Percentiles rank a stretch among this genome's conserved stretches.
Conservation (phyloP, 2,329 filamentous ascomycete species). For the Zopfia rhizophila region DNA sequence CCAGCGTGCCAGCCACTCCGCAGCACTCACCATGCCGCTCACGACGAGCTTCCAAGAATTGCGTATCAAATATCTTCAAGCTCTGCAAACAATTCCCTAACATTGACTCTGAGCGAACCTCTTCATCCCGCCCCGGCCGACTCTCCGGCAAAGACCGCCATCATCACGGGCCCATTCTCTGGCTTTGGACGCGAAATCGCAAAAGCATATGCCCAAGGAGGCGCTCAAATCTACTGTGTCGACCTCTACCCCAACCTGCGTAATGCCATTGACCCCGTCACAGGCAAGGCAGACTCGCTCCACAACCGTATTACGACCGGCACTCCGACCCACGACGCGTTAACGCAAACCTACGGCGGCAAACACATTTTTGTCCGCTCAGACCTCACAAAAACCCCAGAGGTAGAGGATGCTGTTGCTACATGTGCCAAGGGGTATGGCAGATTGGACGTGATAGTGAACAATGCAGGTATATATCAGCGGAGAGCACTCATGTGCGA, state of each 20-base stretch:
- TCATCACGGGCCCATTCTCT: constrained; percentile 41
- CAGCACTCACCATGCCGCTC: too few relatives aligned
- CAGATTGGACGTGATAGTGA: constrained; percentile 47
- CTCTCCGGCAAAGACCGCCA: too few relatives aligned
- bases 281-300: constrained; percentile 43
- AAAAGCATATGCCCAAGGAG: constrained; percentile 25
- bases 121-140: too few relatives aligned
- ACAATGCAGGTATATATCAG: constrained; percentile 48
- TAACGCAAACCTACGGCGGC: constrained; percentile 21
- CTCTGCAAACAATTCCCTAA: too few relatives aligned
- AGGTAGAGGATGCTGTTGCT: constrained; percentile 36
- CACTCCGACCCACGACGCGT: constrained; percentile 32
- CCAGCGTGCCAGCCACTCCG: too few relatives aligned
- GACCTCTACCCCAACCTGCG: constrained; percentile 43
- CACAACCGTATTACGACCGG: constrained; percentile 34
- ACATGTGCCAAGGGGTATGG: constrained; percentile 40
- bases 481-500: constrained; percentile 36
- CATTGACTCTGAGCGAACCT: too few relatives aligned
- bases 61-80: too few relatives aligned
- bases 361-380: constrained; percentile 40
- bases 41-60: too few relatives aligned
- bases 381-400: constrained; percentile 42
- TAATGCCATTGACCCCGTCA: constrained; percentile 37
- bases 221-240: constrained; percentile 34
- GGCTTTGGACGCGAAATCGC: constrained; percentile 40